Evolutionary conservation across 805 yeast species (phyloP).

Genomic region (Starmera dryadoides): DNA sequence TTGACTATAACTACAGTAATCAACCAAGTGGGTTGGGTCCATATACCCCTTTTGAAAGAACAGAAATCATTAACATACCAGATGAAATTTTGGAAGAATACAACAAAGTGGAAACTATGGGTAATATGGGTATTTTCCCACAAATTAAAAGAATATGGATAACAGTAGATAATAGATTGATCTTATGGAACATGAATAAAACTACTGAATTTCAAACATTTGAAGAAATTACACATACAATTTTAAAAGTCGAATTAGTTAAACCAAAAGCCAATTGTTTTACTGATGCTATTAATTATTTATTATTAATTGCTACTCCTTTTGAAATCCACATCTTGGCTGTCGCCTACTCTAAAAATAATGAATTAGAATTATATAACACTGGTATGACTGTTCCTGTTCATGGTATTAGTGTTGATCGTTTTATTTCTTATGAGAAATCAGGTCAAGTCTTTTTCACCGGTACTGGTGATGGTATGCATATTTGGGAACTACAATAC

Average conservation of each 20-base stretch:
- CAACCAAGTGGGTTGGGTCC: conserved; percentile 35
- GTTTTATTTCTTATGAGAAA: conserved; percentile 47
- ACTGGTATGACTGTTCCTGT: conserved; percentile 77
- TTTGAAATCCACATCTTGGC: conserved; percentile 73
- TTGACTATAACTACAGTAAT: conserved; percentile 61
- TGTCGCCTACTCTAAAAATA: conserved; percentile 40
- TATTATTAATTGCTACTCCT: conserved; percentile 75
- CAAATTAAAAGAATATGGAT: conserved; percentile 83
- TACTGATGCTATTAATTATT: conserved; percentile 64
- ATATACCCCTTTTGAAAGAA: conserved; percentile 72
- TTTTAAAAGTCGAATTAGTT: conserved; percentile 68
- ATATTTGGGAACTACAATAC: conserved; percentile 85
- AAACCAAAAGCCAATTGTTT: conserved; percentile 78
- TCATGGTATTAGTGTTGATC: conserved; percentile 68
- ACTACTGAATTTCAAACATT: conserved; percentile 68
- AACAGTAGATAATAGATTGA: conserved; percentile 69
- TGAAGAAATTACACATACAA: conserved; percentile 75
- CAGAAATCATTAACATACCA: conserved; percentile 65
- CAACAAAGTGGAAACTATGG: conserved; percentile 54
- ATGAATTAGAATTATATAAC: conserved; percentile 63
- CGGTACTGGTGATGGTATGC: conserved; percentile 69
- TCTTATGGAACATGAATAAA: conserved; percentile 73
- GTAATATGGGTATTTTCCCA: conserved; percentile 78
- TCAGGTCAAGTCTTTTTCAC: conserved; percentile 81
- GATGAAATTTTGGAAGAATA: conserved; percentile 72